These are phyloP conservation scores for Graphilbum fragrans DNA, from an alignment of 2,329 filamentous ascomycete genomes.

Conservation along the genomic window DNA sequence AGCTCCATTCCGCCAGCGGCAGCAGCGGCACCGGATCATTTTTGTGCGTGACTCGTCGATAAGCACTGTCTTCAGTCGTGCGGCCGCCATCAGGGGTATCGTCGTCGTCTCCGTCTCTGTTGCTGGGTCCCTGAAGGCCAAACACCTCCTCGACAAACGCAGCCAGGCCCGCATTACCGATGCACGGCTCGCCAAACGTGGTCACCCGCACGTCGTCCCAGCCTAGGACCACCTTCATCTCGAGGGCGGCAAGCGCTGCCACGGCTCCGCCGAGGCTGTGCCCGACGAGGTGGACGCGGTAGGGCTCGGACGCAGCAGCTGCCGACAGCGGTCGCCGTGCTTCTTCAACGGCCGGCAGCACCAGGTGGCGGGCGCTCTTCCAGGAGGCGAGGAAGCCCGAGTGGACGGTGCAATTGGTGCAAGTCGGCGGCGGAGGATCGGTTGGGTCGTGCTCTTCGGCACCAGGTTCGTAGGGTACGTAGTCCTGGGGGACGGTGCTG, in stretches of 20 bases:
- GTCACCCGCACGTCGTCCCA: constrained; percentile 63
- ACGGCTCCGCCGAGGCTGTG: constrained; percentile 91
- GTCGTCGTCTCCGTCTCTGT: constrained; percentile 1
- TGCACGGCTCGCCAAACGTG: constrained; percentile 80
- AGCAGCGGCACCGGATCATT: constrained; percentile 83
- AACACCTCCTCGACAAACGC: constrained; percentile 44
- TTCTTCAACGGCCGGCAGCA: constrained; percentile 54
- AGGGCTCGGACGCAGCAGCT: constrained; percentile 47
- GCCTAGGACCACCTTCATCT: constrained; percentile 60
- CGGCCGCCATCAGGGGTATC: neutral
- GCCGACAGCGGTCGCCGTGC: constrained; percentile 19
- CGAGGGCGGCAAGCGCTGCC: constrained; percentile 73
- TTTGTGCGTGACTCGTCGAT: constrained; percentile 72
- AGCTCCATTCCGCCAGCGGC: constrained; percentile 81
- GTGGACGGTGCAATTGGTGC: constrained; percentile 84
- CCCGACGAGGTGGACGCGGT: constrained; percentile 68
- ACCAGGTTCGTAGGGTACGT: constrained; percentile 64
- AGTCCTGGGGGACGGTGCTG: constrained; percentile 78
- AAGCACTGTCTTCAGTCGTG: constrained; percentile 21
- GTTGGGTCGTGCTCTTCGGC: constrained; percentile 13
- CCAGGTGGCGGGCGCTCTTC: constrained; percentile 56
- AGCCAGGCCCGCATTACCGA: constrained; percentile 46
- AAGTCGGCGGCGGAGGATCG: constrained; percentile 28
- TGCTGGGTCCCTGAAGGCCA: constrained; percentile 19
- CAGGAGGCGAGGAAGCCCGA: constrained; percentile 81